phyloP scores from a whole-genome alignment of 306 rosid species.

The Vicia villosa region DNA sequence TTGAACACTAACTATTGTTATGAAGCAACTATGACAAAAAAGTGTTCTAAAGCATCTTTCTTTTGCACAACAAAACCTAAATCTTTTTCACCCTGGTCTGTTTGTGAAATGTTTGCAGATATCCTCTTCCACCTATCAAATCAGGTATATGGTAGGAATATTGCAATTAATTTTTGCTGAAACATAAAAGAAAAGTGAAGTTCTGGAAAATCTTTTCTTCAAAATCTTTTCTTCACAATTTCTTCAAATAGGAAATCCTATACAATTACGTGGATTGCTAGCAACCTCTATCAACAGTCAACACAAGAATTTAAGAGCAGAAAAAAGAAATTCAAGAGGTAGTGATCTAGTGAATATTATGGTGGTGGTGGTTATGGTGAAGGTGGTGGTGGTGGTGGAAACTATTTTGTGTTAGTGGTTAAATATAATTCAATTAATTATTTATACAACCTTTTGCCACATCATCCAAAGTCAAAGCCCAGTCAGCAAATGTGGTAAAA shows the following conservation, averaged over 20 bases:
- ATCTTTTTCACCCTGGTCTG: slow-evolving; percentile 41
- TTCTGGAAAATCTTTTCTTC: background rate
- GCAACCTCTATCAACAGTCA: slow-evolving; percentile 12
- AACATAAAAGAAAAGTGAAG: slow-evolving; percentile 1
- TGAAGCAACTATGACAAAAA: background rate
- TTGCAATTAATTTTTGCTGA: slow-evolving; percentile 1
- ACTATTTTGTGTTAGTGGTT: too few relatives aligned
- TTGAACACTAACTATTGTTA: slow-evolving; percentile 8
- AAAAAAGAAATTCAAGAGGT: slow-evolving; percentile 15
- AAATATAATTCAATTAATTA: too few relatives aligned
- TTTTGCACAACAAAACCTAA: slow-evolving; percentile 39
- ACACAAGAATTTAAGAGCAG: background rate
- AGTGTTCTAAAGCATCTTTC: slow-evolving; percentile 51
- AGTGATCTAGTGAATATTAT: too few relatives aligned
- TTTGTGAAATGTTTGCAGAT: slow-evolving; percentile 32
- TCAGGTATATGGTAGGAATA: slow-evolving; percentile 23
- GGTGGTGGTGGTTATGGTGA: too few relatives aligned
- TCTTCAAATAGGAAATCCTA: background rate
- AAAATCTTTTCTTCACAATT: slow-evolving; percentile 21
- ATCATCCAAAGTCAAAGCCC: too few relatives aligned
- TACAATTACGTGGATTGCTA: background rate
- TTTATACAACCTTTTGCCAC: too few relatives aligned
- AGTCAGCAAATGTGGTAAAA: too few relatives aligned
- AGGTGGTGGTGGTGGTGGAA: too few relatives aligned
- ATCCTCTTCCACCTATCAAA: slow-evolving; percentile 58